Conservation (phyloP, 2,329 filamentous ascomycete species). For the Neoscytalidium dimidiatum region DNA sequence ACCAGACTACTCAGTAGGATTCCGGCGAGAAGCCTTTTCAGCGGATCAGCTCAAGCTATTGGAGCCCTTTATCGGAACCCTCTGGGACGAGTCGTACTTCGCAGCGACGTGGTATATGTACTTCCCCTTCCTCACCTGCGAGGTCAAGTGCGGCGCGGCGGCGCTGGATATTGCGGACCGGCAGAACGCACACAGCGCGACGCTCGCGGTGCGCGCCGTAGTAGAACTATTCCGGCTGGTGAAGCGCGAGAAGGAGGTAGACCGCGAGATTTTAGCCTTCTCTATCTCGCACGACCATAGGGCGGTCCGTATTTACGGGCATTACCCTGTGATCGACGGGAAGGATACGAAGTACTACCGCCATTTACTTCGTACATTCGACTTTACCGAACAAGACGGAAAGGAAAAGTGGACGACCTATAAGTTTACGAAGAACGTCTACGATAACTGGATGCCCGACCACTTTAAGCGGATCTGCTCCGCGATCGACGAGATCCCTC, state of each 20-base stretch:
- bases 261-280: too few species aligned
- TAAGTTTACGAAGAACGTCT: too few species aligned
- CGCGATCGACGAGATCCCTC: conserved; percentile 16
- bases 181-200: too few species aligned
- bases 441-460: conserved; percentile 21
- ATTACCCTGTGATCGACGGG: conserved; percentile 26
- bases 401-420: conserved; percentile 24
- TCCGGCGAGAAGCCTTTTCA: not conserved
- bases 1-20: too few species aligned
- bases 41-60: not conserved
- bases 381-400: conserved; percentile 21
- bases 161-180: too few species aligned
- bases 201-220: too few species aligned
- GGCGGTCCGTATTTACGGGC: too few species aligned
- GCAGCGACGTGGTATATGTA: too few species aligned
- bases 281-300: too few species aligned
- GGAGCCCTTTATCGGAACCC: too few species aligned
- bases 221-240: too few species aligned
- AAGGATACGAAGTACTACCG: conserved; percentile 23
- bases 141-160: conserved; percentile 51
- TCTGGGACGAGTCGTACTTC: conserved; percentile 49
- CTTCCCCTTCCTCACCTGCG: conserved; percentile 52
- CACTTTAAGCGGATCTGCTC: conserved; percentile 19
- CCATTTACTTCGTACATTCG: conserved; percentile 21
- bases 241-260: too few species aligned